Percentiles rank a stretch among this genome's conserved stretches.
Conservation (phyloP, 768 basidiomycete species). For the Lactarius quietus region DNA sequence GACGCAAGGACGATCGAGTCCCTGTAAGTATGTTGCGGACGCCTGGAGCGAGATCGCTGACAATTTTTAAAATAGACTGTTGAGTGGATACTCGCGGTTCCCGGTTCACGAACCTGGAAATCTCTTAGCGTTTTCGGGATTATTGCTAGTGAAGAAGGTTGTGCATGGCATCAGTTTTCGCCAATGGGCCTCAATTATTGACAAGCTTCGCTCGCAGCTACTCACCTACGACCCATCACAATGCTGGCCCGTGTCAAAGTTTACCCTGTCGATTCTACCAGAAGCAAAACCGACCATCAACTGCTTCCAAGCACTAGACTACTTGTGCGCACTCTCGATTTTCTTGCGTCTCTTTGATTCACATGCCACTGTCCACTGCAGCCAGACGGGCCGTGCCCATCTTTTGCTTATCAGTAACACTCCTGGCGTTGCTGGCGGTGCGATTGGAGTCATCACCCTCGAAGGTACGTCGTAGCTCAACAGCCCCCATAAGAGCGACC, state of each 20-base stretch:
- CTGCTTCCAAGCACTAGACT: slow-evolving; percentile 93
- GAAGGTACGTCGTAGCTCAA: slow-evolving; percentile 48
- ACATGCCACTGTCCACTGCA: slow-evolving; percentile 29
- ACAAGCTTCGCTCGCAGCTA: slow-evolving; percentile 45
- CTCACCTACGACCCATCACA: slow-evolving; percentile 86
- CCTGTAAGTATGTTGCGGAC: slow-evolving; percentile 47
- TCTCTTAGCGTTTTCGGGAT: slow-evolving; percentile 68
- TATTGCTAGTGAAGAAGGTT: slow-evolving; percentile 82
- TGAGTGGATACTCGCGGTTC: slow-evolving; percentile 90
- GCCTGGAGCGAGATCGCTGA: slow-evolving; percentile 2
- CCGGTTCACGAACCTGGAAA: slow-evolving; percentile 78
- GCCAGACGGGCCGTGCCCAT: slow-evolving; percentile 94
- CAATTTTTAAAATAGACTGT: slow-evolving; percentile 40
- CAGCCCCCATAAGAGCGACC: not conserved
- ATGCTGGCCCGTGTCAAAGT: slow-evolving; percentile 66
- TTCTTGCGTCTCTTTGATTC: not conserved
- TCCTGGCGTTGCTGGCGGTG: slow-evolving; percentile 80
- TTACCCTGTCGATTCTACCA: slow-evolving; percentile 79
- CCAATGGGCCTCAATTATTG: slow-evolving; percentile 1
- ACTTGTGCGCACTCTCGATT: slow-evolving; percentile 55
- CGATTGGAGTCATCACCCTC: slow-evolving; percentile 86
- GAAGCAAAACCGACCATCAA: slow-evolving; percentile 88
- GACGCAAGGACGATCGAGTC: slow-evolving; percentile 76
- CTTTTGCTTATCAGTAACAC: slow-evolving; percentile 80
- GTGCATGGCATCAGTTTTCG: not conserved